A percentile compares a stretch with the other conserved stretches of the same genome.
phyloP scores from a whole-genome alignment of 1,139 yeast species.

The Blastobotrys petasosporus region DNA sequence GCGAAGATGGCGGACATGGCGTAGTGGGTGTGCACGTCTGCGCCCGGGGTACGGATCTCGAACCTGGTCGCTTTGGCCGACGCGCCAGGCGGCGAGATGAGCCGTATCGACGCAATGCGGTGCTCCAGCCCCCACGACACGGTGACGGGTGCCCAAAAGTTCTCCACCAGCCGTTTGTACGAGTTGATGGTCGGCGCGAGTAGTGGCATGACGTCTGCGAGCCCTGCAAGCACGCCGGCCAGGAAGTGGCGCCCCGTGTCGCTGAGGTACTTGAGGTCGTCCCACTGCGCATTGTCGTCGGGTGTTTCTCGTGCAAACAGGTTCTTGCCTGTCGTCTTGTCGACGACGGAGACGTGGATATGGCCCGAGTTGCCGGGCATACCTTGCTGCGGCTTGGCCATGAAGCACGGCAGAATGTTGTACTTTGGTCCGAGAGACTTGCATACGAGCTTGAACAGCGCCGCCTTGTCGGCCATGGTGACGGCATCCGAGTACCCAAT shows the following conservation, averaged over 20 bases:
- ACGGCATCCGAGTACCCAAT: constrained; percentile 31
- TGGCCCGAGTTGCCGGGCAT: constrained; percentile 38
- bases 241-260: constrained; percentile 33
- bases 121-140: constrained; percentile 38
- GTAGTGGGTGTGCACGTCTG: constrained; percentile 35
- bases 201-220: constrained; percentile 35
- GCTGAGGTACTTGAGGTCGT: constrained; percentile 28
- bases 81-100: constrained; percentile 31
- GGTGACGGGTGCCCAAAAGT: constrained; percentile 38
- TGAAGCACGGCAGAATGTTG: constrained; percentile 34
- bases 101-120: constrained; percentile 34
- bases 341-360: constrained; percentile 32
- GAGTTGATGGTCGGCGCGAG: constrained; percentile 36
- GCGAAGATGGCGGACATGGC: constrained; percentile 36
- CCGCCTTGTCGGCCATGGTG: constrained; percentile 33
- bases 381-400: constrained; percentile 37
- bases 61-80: constrained; percentile 31
- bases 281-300: constrained; percentile 28
- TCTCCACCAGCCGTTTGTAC: constrained; percentile 36
- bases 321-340: constrained; percentile 26
- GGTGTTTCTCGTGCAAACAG: constrained; percentile 28
- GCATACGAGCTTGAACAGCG: constrained; percentile 32
- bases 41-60: constrained; percentile 37
- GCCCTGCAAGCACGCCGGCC: constrained; percentile 35
- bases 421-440: constrained; percentile 31